A percentile compares a stretch with the other conserved stretches of the same genome.
Conservation (phyloP, 2,329 filamentous ascomycete species). For the Helminthosporium solani region DNA sequence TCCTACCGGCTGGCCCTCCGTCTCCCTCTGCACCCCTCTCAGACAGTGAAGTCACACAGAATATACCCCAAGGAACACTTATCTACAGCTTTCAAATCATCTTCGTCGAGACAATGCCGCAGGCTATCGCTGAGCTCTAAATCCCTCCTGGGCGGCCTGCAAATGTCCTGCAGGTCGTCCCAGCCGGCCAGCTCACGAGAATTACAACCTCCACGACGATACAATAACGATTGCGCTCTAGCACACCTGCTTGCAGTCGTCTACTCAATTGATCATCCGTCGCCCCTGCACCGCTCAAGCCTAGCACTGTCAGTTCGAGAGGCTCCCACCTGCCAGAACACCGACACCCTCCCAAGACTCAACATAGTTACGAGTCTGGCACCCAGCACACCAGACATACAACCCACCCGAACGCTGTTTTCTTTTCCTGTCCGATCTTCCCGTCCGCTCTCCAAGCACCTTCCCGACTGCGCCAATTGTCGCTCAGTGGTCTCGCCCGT, state of each 20-base stretch:
- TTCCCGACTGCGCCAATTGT: background rate
- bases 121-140: conserved; percentile 69
- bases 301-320: conserved; percentile 36
- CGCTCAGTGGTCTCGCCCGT: conserved; percentile 1
- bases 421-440: conserved; percentile 9
- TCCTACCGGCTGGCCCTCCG: conserved; percentile 25
- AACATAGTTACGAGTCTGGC: conserved; percentile 41
- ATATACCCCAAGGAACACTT: conserved; percentile 19
- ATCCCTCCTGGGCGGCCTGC: conserved; percentile 73
- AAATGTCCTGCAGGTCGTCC: conserved; percentile 58
- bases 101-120: conserved; percentile 51
- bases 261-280: conserved; percentile 34
- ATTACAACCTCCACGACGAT: conserved; percentile 57
- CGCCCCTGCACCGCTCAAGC: conserved; percentile 32
- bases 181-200: conserved; percentile 84
- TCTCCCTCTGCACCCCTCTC: conserved; percentile 32
- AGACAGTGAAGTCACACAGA: conserved; percentile 46
- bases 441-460: conserved; percentile 3
- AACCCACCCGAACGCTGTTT: conserved; percentile 29
- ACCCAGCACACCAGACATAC: conserved; percentile 33
- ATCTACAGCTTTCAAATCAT: conserved; percentile 26
- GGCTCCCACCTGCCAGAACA: conserved; percentile 30
- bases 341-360: conserved; percentile 36
- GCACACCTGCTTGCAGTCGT: conserved; percentile 36
- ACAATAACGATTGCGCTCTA: conserved; percentile 39